Evolutionary conservation across 176 grass and related monocot species (phyloP), one percentile per base, ranked within the genome.

Genomic region (Carex myosuroides): DNA sequence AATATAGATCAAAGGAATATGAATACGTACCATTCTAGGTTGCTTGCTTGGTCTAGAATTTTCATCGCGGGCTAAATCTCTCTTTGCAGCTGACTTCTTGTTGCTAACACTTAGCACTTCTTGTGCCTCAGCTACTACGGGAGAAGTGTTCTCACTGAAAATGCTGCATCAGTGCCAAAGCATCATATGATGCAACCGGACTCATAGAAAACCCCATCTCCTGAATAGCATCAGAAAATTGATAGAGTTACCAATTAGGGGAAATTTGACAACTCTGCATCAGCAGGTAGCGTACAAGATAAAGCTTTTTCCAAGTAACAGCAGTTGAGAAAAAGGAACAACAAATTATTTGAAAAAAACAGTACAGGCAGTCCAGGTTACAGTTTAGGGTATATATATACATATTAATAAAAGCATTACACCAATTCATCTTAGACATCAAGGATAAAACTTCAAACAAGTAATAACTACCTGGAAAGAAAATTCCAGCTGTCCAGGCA

Each of bases 161-260:
- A 29, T 29, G 26, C 26, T 29, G 26, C 26, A 29, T 29, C 26
- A 29, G 26, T 29, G 26, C 26, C 26, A 94, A 66, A 2, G 94
- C 92, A 63, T 97, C 90, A 63, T 85, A 94, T 66, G 90, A 83
- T 89, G 89, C 87, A 42, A 66, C 90, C 41, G 94, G 92, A 75
- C 94, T 97, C 52, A 93, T 30, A 79, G 92, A 97, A 81, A 85
- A 93, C 1, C 33, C 78, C 85, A 70, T 91, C 89, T 89, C 94
- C 87, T 60, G 48, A 84, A 71, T 73, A 88, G 10, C 44, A 89
- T 85, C 70, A 80, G 53, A 29, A 82, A 76, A 85, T 5, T 76
- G 21, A 60, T 68, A 67, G 77, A 84, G 9, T 64, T 57, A 61
- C 55, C 26, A 29, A 29, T 29, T 29, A 29, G 84, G 58, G 72